Percentiles rank a stretch among this genome's conserved stretches.
These are phyloP conservation scores for Hibiscus mutabilis DNA, from an alignment of 345 rosid genomes.

Conservation along the genomic window DNA sequence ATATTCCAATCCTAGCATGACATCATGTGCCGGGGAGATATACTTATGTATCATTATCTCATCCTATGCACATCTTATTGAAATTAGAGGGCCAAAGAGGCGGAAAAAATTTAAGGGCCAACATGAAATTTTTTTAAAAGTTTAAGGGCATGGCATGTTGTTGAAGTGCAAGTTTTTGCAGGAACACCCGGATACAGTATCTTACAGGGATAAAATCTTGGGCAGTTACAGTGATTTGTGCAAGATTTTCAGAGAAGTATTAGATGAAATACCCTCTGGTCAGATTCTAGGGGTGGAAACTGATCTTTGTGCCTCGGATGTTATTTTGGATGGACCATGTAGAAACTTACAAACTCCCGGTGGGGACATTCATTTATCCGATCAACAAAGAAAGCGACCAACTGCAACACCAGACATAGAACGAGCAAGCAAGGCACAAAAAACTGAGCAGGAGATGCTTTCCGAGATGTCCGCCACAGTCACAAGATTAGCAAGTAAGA, in stretches of 20 bases:
- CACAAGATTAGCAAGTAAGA: slow-evolving; percentile 9
- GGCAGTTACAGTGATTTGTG: slow-evolving; percentile 38
- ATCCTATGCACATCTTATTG: background rate
- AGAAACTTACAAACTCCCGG: slow-evolving; percentile 13
- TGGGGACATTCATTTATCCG: slow-evolving; percentile 17
- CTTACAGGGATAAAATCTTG: slow-evolving; percentile 41
- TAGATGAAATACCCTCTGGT: slow-evolving; percentile 19
- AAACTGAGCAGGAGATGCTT: slow-evolving; percentile 26
- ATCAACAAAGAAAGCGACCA: slow-evolving; percentile 40
- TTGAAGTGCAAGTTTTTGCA: slow-evolving; percentile 23
- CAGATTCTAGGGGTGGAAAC: slow-evolving; percentile 25
- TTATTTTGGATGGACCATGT: slow-evolving; percentile 23
- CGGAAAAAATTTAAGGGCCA: background rate
- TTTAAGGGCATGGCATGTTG: background rate
- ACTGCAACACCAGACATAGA: slow-evolving; percentile 12
- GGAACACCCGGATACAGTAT: slow-evolving; percentile 54
- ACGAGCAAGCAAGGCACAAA: slow-evolving; percentile 35
- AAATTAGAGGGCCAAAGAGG: too few species aligned
- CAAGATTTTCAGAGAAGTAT: slow-evolving; percentile 38
- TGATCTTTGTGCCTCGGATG: slow-evolving; percentile 20
- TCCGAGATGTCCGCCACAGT: slow-evolving; percentile 22
- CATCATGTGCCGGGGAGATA: background rate
- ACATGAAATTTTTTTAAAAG: background rate
- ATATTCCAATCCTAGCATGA: background rate
- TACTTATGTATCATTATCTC: background rate